phyloP scores from a whole-genome alignment of 805 yeast species.

The Huiozyma naganishii region DNA sequence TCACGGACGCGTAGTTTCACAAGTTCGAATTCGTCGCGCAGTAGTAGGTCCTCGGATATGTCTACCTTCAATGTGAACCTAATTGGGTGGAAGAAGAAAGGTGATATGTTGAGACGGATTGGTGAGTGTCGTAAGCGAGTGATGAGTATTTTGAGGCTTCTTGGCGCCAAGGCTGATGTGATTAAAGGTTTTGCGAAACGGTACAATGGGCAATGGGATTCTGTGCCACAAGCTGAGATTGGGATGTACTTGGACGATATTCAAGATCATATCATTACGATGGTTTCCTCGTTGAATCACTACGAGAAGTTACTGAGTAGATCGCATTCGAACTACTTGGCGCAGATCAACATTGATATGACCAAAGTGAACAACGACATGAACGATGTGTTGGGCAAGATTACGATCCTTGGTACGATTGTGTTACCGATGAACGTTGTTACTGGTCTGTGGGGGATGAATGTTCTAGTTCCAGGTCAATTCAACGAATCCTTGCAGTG shows the following conservation, averaged over 20 bases:
- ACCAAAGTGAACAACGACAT: conserved; percentile 93
- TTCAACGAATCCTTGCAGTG: conserved; percentile 46
- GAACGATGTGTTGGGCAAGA: conserved; percentile 90
- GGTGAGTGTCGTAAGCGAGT: conserved; percentile 94
- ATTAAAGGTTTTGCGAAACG: conserved; percentile 90
- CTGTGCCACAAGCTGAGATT: conserved; percentile 73
- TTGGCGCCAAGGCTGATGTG: conserved; percentile 95
- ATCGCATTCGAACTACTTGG: conserved; percentile 91
- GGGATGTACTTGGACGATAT: conserved; percentile 94
- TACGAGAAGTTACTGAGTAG: conserved; percentile 89
- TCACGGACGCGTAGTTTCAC: conserved; percentile 10
- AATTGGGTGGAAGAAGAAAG: conserved; percentile 80
- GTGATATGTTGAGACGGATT: conserved; percentile 87
- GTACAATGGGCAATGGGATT: conserved; percentile 75
- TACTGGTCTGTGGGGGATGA: conserved; percentile 99
- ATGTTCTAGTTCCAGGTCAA: conserved; percentile 93
- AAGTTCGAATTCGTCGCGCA: conserved; percentile 14
- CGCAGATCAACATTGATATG: conserved; percentile 96
- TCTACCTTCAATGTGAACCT: conserved; percentile 32
- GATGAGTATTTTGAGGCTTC: conserved; percentile 73
- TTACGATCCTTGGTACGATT: conserved; percentile 87
- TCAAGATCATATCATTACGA: conserved; percentile 94
- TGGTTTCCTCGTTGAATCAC: conserved; percentile 92
- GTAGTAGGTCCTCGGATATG: conserved; percentile 22
- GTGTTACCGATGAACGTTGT: conserved; percentile 91